phyloP scores from a whole-genome alignment of 371 early-diverging fungal species.

The Mucor circinelloides region DNA sequence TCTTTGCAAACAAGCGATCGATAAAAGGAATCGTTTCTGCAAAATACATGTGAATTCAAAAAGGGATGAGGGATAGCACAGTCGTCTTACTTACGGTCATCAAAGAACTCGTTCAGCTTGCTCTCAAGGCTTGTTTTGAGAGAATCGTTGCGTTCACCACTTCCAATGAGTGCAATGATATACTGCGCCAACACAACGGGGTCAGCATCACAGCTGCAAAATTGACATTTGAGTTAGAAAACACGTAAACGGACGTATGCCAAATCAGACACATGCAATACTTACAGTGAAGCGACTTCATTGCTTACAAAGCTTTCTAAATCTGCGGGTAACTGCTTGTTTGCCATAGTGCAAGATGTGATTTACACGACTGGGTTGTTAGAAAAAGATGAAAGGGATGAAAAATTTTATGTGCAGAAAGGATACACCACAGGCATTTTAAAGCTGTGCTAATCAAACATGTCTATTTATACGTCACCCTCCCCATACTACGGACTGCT shows the following conservation, averaged over 20 bases:
- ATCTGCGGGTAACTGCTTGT: conserved; percentile 28
- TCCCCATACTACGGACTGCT: neutral
- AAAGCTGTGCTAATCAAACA: neutral
- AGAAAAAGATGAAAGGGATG: neutral
- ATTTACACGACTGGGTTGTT: neutral
- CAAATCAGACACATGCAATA: neutral
- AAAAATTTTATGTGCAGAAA: neutral
- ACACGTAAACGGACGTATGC: neutral
- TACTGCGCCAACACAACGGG: conserved; percentile 79
- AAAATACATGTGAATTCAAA: neutral
- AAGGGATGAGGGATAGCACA: neutral
- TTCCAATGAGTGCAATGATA: conserved; percentile 75
- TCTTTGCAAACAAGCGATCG: conserved; percentile 57
- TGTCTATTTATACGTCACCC: neutral
- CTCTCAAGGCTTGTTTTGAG: conserved; percentile 41
- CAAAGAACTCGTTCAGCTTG: conserved; percentile 60
- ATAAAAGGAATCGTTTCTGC: conserved; percentile 74
- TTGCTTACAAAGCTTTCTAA: conserved; percentile 49
- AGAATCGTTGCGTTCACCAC: conserved; percentile 54
- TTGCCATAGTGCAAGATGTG: conserved; percentile 6
- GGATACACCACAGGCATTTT: too few relatives aligned
- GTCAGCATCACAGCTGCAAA: conserved; percentile 77
- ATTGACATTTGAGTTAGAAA: neutral
- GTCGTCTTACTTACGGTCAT: conserved; percentile 50
- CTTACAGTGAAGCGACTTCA: conserved; percentile 57